phyloP scores from a whole-genome alignment of 2,329 filamentous ascomycete genomes.

The Purpureocillium lavendulum region DNA sequence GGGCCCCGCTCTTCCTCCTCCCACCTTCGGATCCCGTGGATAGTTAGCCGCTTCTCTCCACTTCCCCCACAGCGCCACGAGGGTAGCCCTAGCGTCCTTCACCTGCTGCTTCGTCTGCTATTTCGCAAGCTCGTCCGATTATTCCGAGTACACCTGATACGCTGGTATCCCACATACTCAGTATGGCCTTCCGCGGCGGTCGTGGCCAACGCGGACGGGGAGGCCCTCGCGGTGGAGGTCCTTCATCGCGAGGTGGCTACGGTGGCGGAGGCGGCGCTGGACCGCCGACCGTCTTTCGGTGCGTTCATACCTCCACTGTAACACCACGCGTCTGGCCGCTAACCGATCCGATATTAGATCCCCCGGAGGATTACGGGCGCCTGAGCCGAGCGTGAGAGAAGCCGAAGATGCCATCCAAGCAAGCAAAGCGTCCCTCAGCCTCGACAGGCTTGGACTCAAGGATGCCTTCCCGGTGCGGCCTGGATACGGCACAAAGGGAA shows the following conservation, averaged over 20 bases:
- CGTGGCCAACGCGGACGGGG: conserved; percentile 1
- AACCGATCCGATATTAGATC: no score
- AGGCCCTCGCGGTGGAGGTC: neutral
- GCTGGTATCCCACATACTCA: neutral
- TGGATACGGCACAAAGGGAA: conserved; percentile 7
- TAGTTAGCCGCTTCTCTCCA: no score
- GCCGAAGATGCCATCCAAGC: conserved; percentile 5
- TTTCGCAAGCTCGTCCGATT: no score
- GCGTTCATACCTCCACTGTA: no score
- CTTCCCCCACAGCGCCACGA: no score
- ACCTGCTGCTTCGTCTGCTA: no score
- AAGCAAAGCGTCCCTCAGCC: conserved; percentile 1
- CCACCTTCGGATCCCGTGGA: no score
- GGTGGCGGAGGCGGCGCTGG: neutral
- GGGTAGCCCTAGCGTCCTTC: no score
- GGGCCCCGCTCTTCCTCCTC: no score
- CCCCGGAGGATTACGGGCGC: no score
- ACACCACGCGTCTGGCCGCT: no score
- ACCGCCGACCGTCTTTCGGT: neutral
- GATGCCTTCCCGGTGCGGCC: conserved; percentile 7
- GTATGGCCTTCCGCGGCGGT: neutral
- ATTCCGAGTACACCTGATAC: no score
- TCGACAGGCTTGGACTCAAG: conserved; percentile 2
- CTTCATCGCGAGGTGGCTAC: conserved; percentile 1
- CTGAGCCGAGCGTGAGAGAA: neutral